Base-by-base conservation (phyloP, 78 protist species). In the Pelomyxa schiedti region DNA sequence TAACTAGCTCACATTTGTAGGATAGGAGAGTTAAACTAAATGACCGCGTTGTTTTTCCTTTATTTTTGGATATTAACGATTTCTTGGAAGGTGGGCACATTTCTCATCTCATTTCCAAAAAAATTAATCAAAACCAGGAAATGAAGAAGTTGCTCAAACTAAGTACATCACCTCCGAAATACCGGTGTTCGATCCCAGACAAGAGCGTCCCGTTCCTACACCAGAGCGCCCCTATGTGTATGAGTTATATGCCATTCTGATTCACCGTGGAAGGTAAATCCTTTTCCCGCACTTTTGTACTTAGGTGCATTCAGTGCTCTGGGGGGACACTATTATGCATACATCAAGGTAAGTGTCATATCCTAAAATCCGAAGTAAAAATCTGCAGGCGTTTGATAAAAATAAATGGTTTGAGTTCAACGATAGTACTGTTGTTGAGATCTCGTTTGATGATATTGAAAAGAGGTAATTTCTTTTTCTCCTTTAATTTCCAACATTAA, bases 251-350 rank as follows among this genome's bases (percentile, higher is more conserved):
- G 39, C 85, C 28, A 76, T 88, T 22, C 76, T 88, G 30, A 71
- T 77, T 28, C 93, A 88, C 76, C 1, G 41, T 1, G 92, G 92
- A 41, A 39, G 70, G n/a, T n/a, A n/a, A n/a, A n/a, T n/a, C n/a
- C n/a, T n/a, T n/a, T n/a, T n/a, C n/a, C n/a, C n/a, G n/a, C n/a
- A n/a, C n/a, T n/a, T n/a, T n/a, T n/a, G n/a, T n/a, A 52, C 22
- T 24, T 52, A 52, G 24, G 63, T 24, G 22, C 24, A 52, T 22
- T 22, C 38, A 65, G 76, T 9, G 82, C 82, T n/a, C 39, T 36
- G 26, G 68, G 77, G 8, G 83, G 83, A 8, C 83, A 79, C 74
- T 79, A 79, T 69, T 79, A 42, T 32, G 77, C 83, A 2, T 79
- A 79, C 41, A 69, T 79, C 64, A 69, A 71, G n/a, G n/a, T n/a